These are phyloP conservation scores for Agaricales sp. DNA, from an alignment of 1,284 basidiomycete species.

Conservation along the genomic window DNA sequence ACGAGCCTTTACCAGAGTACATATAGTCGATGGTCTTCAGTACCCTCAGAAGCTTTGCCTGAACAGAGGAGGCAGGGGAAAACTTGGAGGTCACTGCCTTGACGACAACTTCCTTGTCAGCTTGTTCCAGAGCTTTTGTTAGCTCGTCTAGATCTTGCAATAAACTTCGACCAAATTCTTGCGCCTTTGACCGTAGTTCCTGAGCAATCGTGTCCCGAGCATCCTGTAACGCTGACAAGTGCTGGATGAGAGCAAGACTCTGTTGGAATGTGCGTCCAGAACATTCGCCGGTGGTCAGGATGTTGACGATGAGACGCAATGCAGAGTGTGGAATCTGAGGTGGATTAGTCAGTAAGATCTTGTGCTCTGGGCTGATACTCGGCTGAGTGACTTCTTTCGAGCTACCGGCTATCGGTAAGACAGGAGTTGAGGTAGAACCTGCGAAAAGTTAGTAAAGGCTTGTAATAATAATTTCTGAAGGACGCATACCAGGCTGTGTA, in stretches of 20 bases:
- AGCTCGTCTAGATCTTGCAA: slow-evolving; percentile 73
- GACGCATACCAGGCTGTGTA: slow-evolving; percentile 1
- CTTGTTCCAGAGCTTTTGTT: slow-evolving; percentile 45
- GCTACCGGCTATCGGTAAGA: slow-evolving; percentile 19
- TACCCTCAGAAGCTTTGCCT: slow-evolving; percentile 87
- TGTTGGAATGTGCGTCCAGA: slow-evolving; percentile 91
- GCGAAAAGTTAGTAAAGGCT: neutral
- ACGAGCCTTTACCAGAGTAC: slow-evolving; percentile 58
- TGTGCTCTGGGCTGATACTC: slow-evolving; percentile 41
- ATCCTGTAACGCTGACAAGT: slow-evolving; percentile 80
- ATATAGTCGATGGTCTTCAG: slow-evolving; percentile 96
- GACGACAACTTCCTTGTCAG: slow-evolving; percentile 45
- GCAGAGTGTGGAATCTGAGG: slow-evolving; percentile 78
- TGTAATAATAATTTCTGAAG: neutral
- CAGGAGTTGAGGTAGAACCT: slow-evolving; percentile 6
- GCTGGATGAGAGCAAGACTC: slow-evolving; percentile 81
- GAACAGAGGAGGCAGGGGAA: slow-evolving; percentile 83
- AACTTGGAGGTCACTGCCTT: slow-evolving; percentile 77
- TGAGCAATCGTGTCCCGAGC: slow-evolving; percentile 81
- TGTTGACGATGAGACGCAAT: slow-evolving; percentile 85
- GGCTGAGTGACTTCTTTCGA: slow-evolving; percentile 21
- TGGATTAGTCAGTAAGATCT: slow-evolving; percentile 54
- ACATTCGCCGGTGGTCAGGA: slow-evolving; percentile 89
- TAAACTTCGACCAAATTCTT: slow-evolving; percentile 73
- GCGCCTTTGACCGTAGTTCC: slow-evolving; percentile 77